Evolutionary conservation across 805 yeast genomes (phyloP).

Genomic region (Metschnikowia reukaufii): DNA sequence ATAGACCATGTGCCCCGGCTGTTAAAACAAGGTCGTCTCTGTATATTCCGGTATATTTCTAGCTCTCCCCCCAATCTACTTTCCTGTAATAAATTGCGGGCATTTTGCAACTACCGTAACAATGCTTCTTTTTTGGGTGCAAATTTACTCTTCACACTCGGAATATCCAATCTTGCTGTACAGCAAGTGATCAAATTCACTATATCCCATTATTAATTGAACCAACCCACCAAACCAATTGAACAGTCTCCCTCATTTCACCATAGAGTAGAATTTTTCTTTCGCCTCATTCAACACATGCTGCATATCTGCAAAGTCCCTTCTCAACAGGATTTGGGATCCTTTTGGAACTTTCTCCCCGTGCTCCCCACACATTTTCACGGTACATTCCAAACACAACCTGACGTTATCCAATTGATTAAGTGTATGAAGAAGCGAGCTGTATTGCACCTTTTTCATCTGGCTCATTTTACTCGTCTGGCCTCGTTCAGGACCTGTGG

Average conservation of each 20-base stretch:
- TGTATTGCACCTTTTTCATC: conserved; percentile 24
- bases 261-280: conserved; percentile 11
- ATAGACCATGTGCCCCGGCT: no score
- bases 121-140: neutral
- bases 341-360: conserved; percentile 24
- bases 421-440: conserved; percentile 25
- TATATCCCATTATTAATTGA: neutral
- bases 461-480: conserved; percentile 15
- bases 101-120: neutral
- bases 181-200: neutral
- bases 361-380: conserved; percentile 22
- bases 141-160: neutral
- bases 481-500: neutral
- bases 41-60: no score
- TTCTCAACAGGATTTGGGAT: conserved; percentile 23
- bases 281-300: conserved; percentile 22
- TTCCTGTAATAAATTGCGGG: neutral
- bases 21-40: no score
- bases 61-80: no score
- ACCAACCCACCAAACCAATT: no score
- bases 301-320: conserved; percentile 24
- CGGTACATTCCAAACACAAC: conserved; percentile 34
- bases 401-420: conserved; percentile 26
- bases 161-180: neutral
- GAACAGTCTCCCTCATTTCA: neutral